Evolutionary conservation across 371 early-diverging fungal genomes (phyloP).

Genomic region (Mucor velutinosus): DNA sequence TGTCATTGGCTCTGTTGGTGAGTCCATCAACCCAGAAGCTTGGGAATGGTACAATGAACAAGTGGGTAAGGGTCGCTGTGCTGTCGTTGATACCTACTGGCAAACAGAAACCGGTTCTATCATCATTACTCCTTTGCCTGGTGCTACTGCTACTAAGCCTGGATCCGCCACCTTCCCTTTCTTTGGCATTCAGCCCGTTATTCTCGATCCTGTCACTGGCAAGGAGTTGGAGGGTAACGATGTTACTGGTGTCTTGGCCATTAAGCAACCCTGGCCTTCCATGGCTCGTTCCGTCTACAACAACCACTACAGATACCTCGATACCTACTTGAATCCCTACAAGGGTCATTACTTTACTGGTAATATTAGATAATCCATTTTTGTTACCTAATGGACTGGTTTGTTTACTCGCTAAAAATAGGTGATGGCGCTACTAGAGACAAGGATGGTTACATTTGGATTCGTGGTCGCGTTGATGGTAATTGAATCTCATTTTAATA

Average conservation of each 20-base stretch:
- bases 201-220: slow-evolving; percentile 84
- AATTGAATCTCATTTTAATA: background rate
- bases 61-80: slow-evolving; percentile 87
- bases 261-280: slow-evolving; percentile 93
- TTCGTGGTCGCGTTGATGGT: slow-evolving; percentile 92
- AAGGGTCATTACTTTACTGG: slow-evolving; percentile 89
- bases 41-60: slow-evolving; percentile 95
- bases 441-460: slow-evolving; percentile 94
- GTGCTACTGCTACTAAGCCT: slow-evolving; percentile 86
- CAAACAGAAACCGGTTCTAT: slow-evolving; percentile 96
- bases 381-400: background rate
- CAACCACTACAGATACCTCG: slow-evolving; percentile 87
- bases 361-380: slow-evolving; percentile 2
- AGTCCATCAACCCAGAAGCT: slow-evolving; percentile 98
- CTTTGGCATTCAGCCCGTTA: slow-evolving; percentile 91
- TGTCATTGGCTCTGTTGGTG: slow-evolving; percentile 96
- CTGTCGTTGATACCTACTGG: slow-evolving; percentile 97
- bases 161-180: slow-evolving; percentile 97
- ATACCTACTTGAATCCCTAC: slow-evolving; percentile 90
- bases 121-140: slow-evolving; percentile 90
- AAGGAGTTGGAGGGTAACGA: slow-evolving; percentile 73
- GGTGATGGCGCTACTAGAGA: slow-evolving; percentile 90
- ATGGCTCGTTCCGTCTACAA: slow-evolving; percentile 93
- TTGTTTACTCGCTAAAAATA: background rate
- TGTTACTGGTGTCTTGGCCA: slow-evolving; percentile 91